Conservation (phyloP, 148 eudicot species). For the Suaeda aralocaspica region DNA sequence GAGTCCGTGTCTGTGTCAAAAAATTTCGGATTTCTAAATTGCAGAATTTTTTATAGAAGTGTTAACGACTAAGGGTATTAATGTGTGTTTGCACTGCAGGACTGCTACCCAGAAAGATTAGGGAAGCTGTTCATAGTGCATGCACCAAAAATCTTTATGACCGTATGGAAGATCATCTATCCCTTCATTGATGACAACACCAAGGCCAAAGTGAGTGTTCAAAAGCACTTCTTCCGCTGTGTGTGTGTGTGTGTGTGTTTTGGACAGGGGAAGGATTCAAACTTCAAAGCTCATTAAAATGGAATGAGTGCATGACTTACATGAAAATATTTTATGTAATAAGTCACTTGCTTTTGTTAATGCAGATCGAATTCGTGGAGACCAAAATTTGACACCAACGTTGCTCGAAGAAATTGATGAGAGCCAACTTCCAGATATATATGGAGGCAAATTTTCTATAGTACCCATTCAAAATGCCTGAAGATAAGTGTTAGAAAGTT, state of each 20-base stretch:
- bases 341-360: slow-evolving; percentile 4
- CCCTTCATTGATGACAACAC: slow-evolving; percentile 80
- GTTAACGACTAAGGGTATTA: not conserved
- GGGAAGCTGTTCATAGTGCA: slow-evolving; percentile 60
- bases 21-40: not conserved
- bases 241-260: no score
- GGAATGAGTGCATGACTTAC: not conserved
- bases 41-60: no score
- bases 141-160: slow-evolving; percentile 64
- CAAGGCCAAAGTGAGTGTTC: slow-evolving; percentile 55
- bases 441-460: slow-evolving; percentile 57
- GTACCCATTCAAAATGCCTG: slow-evolving; percentile 55
- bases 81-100: slow-evolving; percentile 44
- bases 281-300: not conserved
- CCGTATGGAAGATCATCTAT: slow-evolving; percentile 66
- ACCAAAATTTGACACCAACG: slow-evolving; percentile 36
- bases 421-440: slow-evolving; percentile 56
- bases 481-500: not conserved
- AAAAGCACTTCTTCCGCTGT: not conserved
- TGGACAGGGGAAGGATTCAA: not conserved
- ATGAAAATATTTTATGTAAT: not conserved
- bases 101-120: slow-evolving; percentile 83
- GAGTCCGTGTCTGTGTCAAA: no score
- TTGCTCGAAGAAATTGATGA: slow-evolving; percentile 19
- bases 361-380: slow-evolving; percentile 63